These are phyloP conservation scores for Westerdykella aurantiaca DNA, from an alignment of 2,329 filamentous ascomycete genomes.

Conservation along the genomic window DNA sequence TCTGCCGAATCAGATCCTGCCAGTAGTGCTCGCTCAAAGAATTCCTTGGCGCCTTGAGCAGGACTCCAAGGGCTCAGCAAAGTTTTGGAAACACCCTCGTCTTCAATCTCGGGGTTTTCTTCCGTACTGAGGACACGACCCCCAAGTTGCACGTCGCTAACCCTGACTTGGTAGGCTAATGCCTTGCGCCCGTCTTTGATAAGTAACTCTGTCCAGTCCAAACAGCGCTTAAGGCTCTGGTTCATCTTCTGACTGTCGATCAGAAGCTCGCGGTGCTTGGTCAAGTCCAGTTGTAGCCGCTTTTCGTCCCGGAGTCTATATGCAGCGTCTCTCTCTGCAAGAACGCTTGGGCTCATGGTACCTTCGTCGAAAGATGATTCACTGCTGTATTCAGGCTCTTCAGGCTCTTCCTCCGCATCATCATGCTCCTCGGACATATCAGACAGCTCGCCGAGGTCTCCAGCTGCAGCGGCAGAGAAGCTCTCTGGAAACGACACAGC, in stretches of 20 bases:
- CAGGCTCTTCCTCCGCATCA: conserved; percentile 37
- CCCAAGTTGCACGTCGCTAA: conserved; percentile 74
- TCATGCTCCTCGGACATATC: conserved; percentile 35
- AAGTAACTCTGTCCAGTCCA: conserved; percentile 83
- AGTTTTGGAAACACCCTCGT: conserved; percentile 20
- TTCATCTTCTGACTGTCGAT: conserved; percentile 93
- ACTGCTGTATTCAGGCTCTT: conserved; percentile 44
- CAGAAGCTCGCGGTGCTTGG: conserved; percentile 82
- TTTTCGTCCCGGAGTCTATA: conserved; percentile 72
- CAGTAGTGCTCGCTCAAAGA: too few species aligned
- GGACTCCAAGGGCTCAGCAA: conserved; percentile 36
- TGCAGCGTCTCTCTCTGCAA: conserved; percentile 40
- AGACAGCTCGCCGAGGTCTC: conserved; percentile 34
- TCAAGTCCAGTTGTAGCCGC: conserved; percentile 75
- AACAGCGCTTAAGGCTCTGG: conserved; percentile 82
- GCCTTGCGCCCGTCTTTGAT: conserved; percentile 86
- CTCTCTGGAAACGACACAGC: conserved; percentile 44
- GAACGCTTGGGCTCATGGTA: conserved; percentile 38
- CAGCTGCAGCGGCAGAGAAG: conserved; percentile 22
- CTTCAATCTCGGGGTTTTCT: conserved; percentile 45
- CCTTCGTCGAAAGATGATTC: conserved; percentile 51
- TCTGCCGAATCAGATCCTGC: too few species aligned
- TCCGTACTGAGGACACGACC: conserved; percentile 71
- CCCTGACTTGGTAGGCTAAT: conserved; percentile 71
- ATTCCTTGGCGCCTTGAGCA: conserved; percentile 16